Base-by-base conservation (phyloP, 495 filamentous ascomycete genomes). In the Rhizodiscina lignyota region DNA sequence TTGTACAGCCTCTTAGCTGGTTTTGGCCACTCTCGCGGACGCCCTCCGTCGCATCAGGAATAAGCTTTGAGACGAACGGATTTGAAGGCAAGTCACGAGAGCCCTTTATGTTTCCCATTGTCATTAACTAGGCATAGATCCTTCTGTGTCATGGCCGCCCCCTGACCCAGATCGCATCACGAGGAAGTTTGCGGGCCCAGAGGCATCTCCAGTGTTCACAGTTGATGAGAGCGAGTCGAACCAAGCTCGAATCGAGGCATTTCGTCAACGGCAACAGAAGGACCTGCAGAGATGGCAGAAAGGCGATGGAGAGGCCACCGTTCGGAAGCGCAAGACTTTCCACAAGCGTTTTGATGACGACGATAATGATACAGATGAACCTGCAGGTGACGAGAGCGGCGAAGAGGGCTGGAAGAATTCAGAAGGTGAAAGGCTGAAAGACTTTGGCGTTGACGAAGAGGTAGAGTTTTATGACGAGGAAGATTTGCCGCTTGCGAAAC, bases 361-460 rank as follows among this genome's bases (percentile, higher is more conserved):
- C 40, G 26, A 0, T 39, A n/a, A n/a, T n/a, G 34, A 58, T 48
- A 58, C 67, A 48, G 41, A 59, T 2, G 52, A 59, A 11, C 43
- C 48, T 19, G 35, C 48, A 22, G 47, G 54, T 4, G 41, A 50
- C n/a, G 50, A 64, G 6, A 64, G 43, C 17, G 54, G 71, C 5
- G 70, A 74, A 45, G 68, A 75, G 41, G 66, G 57, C 4, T 96
- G 89, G 89, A 70, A 63, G 4, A 87, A 93, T 43, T 66, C 73
- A 0, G 86, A 94, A 28, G 89, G 89, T 3, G 85, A 94, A 45
- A 62, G 74, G 5, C 61, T 96, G 22, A 64, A 73, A 29, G 89
- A 97, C 50, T 97, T 84, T 53, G 89, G 89, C 1, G 82, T 94
- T 0, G 85, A 93, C 44, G 81, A 83, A 44, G 81, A 84, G 5